Evolutionary conservation across 208 protist species (phyloP).

Genomic region (Wallacemonas sp.): DNA sequence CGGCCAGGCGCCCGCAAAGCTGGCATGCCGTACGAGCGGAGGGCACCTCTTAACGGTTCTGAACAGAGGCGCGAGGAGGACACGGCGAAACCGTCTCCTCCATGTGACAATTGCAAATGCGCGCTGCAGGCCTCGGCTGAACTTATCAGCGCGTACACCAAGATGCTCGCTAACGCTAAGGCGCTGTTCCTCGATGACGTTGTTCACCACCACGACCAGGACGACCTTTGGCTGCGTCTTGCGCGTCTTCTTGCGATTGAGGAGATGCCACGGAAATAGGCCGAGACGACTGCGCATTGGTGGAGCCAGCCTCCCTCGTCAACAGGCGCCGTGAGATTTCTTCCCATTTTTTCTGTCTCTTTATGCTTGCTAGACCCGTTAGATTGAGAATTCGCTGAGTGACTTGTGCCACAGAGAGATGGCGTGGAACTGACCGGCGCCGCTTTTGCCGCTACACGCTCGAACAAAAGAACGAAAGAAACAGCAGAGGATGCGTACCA

Average conservation of each 20-base stretch:
- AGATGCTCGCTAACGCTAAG: slow-evolving; percentile 45
- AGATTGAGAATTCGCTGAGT: no score
- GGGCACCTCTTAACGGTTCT: no score
- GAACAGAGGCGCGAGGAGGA: not conserved
- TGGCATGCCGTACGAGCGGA: not conserved
- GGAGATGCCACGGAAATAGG: not conserved
- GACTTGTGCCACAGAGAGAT: no score
- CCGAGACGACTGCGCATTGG: no score
- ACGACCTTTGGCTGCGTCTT: slow-evolving; percentile 60
- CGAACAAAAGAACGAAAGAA: no score
- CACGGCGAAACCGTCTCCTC: not conserved
- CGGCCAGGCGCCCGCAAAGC: not conserved
- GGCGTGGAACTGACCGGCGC: no score
- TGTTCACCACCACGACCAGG: slow-evolving; percentile 61
- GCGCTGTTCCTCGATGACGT: slow-evolving; percentile 50
- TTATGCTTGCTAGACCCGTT: no score
- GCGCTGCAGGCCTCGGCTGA: slow-evolving; percentile 11
- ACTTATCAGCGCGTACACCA: slow-evolving; percentile 22
- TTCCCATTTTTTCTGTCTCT: no score
- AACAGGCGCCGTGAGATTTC: no score
- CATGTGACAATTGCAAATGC: slow-evolving; percentile 20
- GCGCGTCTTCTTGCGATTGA: slow-evolving; percentile 42
- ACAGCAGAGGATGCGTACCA: no score
- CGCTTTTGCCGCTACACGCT: no score
- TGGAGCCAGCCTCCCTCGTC: no score